These are phyloP conservation scores for Neopestalotiopsis clavispora DNA, from an alignment of 2,329 filamentous ascomycete species.

Conservation along the genomic window DNA sequence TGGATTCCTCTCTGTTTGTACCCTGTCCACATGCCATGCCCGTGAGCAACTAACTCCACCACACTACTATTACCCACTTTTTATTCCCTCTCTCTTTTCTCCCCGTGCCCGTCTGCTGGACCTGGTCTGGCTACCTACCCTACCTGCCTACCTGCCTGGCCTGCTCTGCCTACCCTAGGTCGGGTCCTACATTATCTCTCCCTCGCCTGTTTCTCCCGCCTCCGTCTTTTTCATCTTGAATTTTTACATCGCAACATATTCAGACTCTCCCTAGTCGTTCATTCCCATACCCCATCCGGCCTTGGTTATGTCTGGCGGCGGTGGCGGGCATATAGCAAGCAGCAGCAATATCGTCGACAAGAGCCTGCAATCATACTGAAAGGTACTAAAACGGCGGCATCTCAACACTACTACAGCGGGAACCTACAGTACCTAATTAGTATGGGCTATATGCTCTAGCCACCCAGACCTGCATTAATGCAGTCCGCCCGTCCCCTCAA, in stretches of 20 bases:
- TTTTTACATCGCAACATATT: not conserved
- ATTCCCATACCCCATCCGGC: constrained; percentile 26
- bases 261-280: constrained; percentile 27
- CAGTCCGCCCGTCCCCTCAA: constrained; percentile 4
- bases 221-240: constrained; percentile 23
- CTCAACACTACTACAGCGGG: constrained; percentile 19
- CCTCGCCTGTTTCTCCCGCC: constrained; percentile 24
- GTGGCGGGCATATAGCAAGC: constrained; percentile 12
- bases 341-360: not conserved
- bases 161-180: too few species aligned
- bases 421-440: not conserved
- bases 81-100: constrained; percentile 15
- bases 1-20: not conserved
- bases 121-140: constrained; percentile 27
- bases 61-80: constrained; percentile 12
- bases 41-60: constrained; percentile 9
- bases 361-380: constrained; percentile 27
- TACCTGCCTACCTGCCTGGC: not conserved
- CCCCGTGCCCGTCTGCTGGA: constrained; percentile 17
- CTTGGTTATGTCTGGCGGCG: constrained; percentile 28
- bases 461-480: constrained; percentile 2
- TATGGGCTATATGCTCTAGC: constrained; percentile 2
- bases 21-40: constrained; percentile 2
- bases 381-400: constrained; percentile 24
- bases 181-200: constrained; percentile 24